phyloP scores from a whole-genome alignment of 208 protist genomes.

The Leishmania turanica region DNA sequence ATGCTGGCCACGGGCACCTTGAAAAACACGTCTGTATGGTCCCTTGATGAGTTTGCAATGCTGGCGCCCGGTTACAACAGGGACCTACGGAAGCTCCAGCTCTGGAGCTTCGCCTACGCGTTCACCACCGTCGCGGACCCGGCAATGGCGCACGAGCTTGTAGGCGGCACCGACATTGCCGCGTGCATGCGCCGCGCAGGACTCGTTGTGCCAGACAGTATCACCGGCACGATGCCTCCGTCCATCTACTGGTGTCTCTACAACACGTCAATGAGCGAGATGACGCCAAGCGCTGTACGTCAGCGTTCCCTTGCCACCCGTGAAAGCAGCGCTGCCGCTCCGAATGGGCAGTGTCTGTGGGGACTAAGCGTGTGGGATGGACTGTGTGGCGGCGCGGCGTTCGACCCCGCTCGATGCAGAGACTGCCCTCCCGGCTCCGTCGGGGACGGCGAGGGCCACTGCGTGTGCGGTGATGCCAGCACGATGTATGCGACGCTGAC shows the following conservation, averaged over 20 bases:
- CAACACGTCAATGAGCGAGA: constrained; percentile 14
- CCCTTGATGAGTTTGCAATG: constrained; percentile 16
- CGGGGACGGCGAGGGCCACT: constrained; percentile 33
- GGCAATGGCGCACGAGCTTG: constrained; percentile 7
- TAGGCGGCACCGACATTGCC: constrained; percentile 15
- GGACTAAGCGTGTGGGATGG: constrained; percentile 34
- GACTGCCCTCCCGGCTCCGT: constrained; percentile 28
- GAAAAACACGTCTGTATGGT: constrained; percentile 11
- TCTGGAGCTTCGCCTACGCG: constrained; percentile 28
- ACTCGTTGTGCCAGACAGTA: constrained; percentile 19
- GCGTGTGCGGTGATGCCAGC: constrained; percentile 32
- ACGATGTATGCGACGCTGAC: constrained; percentile 24
- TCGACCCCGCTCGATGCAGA: constrained; percentile 24
- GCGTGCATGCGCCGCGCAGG: constrained; percentile 31
- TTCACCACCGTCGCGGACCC: constrained; percentile 16
- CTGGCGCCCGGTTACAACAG: constrained; percentile 7
- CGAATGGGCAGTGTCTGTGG: constrained; percentile 22
- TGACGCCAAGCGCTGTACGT: constrained; percentile 6
- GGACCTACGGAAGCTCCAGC: constrained; percentile 14
- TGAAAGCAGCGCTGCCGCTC: constrained; percentile 14
- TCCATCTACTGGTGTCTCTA: constrained; percentile 34
- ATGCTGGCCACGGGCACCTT: constrained; percentile 10
- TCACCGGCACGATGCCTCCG: constrained; percentile 18
- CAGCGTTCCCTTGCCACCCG: constrained; percentile 17
- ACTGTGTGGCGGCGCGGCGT: constrained; percentile 12